Base-by-base conservation (phyloP, 2,329 filamentous ascomycete species). In the Aspergillus hiratsukae region DNA sequence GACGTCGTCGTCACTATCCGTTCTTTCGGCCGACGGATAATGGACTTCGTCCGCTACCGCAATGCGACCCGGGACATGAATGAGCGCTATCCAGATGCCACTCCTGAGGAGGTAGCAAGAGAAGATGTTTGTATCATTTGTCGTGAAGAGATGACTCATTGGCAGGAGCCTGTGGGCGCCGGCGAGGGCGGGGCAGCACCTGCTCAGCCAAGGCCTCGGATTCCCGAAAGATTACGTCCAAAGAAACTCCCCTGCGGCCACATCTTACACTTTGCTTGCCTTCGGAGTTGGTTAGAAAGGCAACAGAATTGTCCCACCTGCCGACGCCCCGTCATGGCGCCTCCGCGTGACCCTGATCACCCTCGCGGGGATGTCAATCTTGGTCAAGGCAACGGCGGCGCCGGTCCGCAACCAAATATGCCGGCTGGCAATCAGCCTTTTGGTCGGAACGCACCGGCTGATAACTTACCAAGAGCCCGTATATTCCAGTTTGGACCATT, bases 91-190 rank as follows among this genome's bases (percentile, higher is more conserved):
- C 89, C 90, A 4, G 94, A 99, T 71, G 94, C 94, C 1, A 96
- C 90, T 1, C 81, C 84, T 1, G 90, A 95, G 63, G 93, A 99
- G 62, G 84, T 99, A 25, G 79, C 81, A 28, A 83, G 89, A 50
- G 93, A 97, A 70, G 91, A 95, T 67, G 95, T 94, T 2, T 99
- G 94, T 73, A 99, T 99, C 65, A 96, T 99, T 54, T 99, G 94
- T 73, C 86, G 94, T 58, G 94, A 99, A 72, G 90, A 95, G 62
- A 99, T 99, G 94, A 84, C 85, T 35, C 86, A 88, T 1, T 96
- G 91, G 89, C 79, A 78, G 35, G 80, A 81, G 53, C 77, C 79
- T 41, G 73, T 70, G 41, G 73, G 69, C 48, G 75, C 76, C 46
- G 75, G 69, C 49, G 62, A 61, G 25, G 69, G 43, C 11, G 21